Conservation (phyloP, 2,329 filamentous ascomycete genomes). For the Macrophomina tecta region DNA sequence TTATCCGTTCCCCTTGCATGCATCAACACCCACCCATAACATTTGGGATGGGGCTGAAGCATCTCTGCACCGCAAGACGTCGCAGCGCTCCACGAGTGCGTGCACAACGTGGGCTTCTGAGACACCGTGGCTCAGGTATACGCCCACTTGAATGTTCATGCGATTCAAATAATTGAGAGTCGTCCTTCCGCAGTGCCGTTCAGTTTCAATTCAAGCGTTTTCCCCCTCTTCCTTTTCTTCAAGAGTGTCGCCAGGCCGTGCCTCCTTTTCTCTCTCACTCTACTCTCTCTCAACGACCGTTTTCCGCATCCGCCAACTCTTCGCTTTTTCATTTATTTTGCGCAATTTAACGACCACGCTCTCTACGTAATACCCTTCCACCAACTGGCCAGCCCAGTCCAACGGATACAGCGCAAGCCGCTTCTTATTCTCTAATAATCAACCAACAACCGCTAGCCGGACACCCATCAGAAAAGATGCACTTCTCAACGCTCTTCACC, state of each 20-base stretch:
- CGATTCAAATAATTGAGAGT: conserved; percentile 15
- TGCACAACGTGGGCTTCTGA: not conserved
- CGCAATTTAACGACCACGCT: conserved; percentile 13
- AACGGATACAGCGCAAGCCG: conserved; percentile 10
- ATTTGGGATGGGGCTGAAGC: conserved; percentile 19
- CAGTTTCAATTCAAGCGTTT: conserved; percentile 16
- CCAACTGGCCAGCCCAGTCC: conserved; percentile 5
- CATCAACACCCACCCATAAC: conserved; percentile 13
- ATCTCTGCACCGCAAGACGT: conserved; percentile 16
- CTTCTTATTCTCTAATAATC: not conserved
- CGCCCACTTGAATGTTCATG: conserved; percentile 8
- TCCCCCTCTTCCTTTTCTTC: conserved; percentile 7
- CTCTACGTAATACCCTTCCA: conserved; percentile 13
- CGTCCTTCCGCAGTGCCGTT: conserved; percentile 17
- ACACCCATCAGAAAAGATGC: conserved; percentile 14
- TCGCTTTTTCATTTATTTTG: conserved; percentile 1
- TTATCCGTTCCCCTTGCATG: conserved; percentile 3
- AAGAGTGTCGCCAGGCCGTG: not conserved
- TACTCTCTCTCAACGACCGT: not conserved
- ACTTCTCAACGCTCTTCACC: conserved; percentile 16
- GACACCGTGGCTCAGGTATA: conserved; percentile 8
- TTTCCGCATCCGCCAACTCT: not conserved
- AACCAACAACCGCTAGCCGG: conserved; percentile 3
- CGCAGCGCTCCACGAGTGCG: not conserved
- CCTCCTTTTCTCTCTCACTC: conserved; percentile 1